These are phyloP conservation scores for Alternaria sp. DNA, from an alignment of 2,329 filamentous ascomycete genomes.

Conservation along the genomic window DNA sequence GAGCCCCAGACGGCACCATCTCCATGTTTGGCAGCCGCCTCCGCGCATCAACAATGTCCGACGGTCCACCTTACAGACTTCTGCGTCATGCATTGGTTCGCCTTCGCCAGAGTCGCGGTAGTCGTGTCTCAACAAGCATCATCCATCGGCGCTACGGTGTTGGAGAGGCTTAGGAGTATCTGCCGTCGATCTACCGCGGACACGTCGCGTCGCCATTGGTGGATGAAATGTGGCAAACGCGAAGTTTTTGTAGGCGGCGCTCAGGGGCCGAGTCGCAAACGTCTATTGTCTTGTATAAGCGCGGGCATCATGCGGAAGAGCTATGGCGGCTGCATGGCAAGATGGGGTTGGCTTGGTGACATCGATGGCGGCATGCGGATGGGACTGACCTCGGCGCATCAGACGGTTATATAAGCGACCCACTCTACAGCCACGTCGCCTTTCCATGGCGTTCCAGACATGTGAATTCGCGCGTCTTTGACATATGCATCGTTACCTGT, in stretches of 20 bases:
- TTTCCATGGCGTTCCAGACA: neutral
- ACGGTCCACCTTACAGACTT: slow-evolving; percentile 9
- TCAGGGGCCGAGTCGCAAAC: neutral
- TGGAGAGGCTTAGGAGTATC: neutral
- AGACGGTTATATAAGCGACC: neutral
- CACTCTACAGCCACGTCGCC: neutral
- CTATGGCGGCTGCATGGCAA: neutral
- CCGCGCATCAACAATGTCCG: slow-evolving; percentile 5
- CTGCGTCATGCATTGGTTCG: slow-evolving; percentile 7
- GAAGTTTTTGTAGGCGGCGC: neutral
- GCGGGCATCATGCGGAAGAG: neutral
- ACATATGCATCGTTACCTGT: neutral
- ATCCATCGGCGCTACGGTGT: neutral
- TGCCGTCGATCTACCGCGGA: neutral
- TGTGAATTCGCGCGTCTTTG: neutral
- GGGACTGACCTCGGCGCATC: neutral
- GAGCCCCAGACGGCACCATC: slow-evolving; percentile 22
- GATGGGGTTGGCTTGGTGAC: neutral
- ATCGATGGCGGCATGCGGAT: neutral
- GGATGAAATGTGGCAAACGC: slow-evolving; percentile 7
- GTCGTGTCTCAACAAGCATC: slow-evolving; percentile 3
- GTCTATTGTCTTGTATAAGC: neutral
- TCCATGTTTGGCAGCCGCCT: slow-evolving; percentile 12
- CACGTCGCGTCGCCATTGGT: slow-evolving; percentile 4
- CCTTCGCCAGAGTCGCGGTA: neutral